Evolutionary conservation across 2,329 filamentous ascomycete genomes (phyloP), one percentile per base, ranked within the genome.

Genomic region (Botrytis byssoidea): DNA sequence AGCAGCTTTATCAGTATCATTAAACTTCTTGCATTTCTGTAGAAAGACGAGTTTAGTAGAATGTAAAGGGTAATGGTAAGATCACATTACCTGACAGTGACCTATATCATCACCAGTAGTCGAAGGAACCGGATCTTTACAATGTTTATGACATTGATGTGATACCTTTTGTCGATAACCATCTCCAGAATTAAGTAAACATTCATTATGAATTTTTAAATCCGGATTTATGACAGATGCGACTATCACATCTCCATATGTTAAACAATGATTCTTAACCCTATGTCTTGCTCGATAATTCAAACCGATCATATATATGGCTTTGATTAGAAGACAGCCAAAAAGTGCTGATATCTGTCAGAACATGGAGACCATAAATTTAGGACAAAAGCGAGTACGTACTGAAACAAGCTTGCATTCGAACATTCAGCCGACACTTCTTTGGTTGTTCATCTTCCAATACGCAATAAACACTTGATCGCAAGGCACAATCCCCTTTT

Each of bases 111-210:
- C 77, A 9, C 76, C 76, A 29, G 55, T 75, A 4, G 35, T 48
- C 1, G 77, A 78, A 16, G 74, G 74, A 2, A 73, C 40, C 3
- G 70, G 67, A 32, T 78, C 76, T 71, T 75, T 78, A 35, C 76
- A 78, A 67, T 78, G 75, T 35, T 77, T 78, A 60, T 78, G 77
- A n/a, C 76, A 78, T 4, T 72, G 74, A 32, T 78, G 77, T 14
- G 51, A 32, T 6, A 74, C 70, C 57, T 73, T 70, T 18, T 76
- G 65, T 60, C 75, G 70, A 48, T 77, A 77, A 6, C 77, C 77
- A 69, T 78, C 76, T 46, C 77, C 75, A 8, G 77, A 76, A 29
- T 78, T 78, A 46, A 78, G 74, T 25, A 77, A 60, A 46, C 76
- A 78, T 64, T 78, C 77, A 40, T 77, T 77, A 35, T 77, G 74